These are phyloP conservation scores for Cryptococcus sp. DNA, from an alignment of 1,284 basidiomycete species.

Conservation along the genomic window DNA sequence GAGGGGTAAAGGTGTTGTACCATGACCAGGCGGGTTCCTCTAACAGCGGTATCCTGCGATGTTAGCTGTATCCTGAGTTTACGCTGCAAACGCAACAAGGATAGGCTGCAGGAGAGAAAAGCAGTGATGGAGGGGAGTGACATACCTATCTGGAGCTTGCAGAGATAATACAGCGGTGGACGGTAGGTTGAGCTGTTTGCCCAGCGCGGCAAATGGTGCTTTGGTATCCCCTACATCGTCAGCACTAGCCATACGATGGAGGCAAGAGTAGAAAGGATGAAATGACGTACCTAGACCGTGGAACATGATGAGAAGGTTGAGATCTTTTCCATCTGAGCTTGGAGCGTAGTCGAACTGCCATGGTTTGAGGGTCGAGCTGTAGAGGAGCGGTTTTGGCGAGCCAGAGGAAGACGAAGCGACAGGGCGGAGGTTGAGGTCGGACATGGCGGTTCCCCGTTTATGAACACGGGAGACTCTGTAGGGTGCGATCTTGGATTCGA, in stretches of 20 bases:
- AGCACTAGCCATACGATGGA: neutral
- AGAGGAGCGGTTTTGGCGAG: constrained; percentile 17
- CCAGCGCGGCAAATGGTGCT: constrained; percentile 66
- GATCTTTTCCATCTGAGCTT: constrained; percentile 65
- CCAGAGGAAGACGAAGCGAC: constrained; percentile 9
- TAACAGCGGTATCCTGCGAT: constrained; percentile 66
- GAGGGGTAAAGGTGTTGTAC: constrained; percentile 74
- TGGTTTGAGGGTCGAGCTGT: constrained; percentile 21
- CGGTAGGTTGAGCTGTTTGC: constrained; percentile 67
- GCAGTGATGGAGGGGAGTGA: neutral
- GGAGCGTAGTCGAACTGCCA: constrained; percentile 37
- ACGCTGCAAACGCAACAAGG: too few species aligned
- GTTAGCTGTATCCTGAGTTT: neutral
- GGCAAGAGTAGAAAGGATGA: neutral
- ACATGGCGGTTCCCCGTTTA: constrained; percentile 14
- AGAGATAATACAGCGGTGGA: constrained; percentile 78
- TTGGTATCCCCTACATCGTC: constrained; percentile 67
- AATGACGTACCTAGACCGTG: constrained; percentile 72
- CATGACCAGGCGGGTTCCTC: constrained; percentile 73
- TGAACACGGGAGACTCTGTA: too few species aligned
- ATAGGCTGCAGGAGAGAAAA: neutral
- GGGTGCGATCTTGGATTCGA: too few species aligned
- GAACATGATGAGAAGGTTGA: constrained; percentile 77
- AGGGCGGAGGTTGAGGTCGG: constrained; percentile 30
- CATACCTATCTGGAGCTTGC: constrained; percentile 70